Base-by-base conservation (phyloP, 2,329 filamentous ascomycete species). In the Trichophyton schoenleinii region DNA sequence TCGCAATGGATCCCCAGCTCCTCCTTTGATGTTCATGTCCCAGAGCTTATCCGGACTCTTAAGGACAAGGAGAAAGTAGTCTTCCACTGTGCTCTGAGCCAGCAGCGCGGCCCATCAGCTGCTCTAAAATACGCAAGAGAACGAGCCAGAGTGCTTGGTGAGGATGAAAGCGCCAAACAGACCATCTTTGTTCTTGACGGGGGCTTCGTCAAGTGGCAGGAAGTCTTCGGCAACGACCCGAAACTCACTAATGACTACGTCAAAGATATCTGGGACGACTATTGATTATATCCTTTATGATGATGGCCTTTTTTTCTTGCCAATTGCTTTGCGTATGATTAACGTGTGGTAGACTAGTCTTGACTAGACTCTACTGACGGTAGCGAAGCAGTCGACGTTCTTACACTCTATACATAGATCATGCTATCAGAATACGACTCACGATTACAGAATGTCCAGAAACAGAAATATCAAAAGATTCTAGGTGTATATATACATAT, bases 71-170 rank as follows among this genome's bases (percentile, higher is more conserved):
- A 94, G 61, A 87, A 82, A 9, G 90, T 99, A 13, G 83, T 99
- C 0, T 99, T 99, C 73, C 94, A 99, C 77, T 99, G 94, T 75
- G 88, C 89, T 18, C 78, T 97, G 61, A 92, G 87, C 67, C 94
- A 97, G 77, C 88, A 96, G 76, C 81, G 94, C 0, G 94, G 94
- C 0, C 94, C 94, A 0, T 82, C 82, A 58, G 91, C 92, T 2
- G 94, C 94, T 2, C 75, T 96, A 67, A 80, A 81, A 68, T 97
- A 96, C 73, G 71, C 70, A 0, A 70, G 75, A 3, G 87, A 91
- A 75, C 79, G 84, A 55, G 84, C 87, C 66, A 77, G 57, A 20
- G 80, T 60, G 63, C 79, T 64, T 36, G 77, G 75, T 3, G 67
- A 67, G 20, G 73, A 75, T 49, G 73, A 75, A 66, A 70, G 65